Evolutionary conservation across 1,139 yeast species (phyloP), one percentile per base, ranked within the genome.

Genomic region (Geotrichum reessii): DNA sequence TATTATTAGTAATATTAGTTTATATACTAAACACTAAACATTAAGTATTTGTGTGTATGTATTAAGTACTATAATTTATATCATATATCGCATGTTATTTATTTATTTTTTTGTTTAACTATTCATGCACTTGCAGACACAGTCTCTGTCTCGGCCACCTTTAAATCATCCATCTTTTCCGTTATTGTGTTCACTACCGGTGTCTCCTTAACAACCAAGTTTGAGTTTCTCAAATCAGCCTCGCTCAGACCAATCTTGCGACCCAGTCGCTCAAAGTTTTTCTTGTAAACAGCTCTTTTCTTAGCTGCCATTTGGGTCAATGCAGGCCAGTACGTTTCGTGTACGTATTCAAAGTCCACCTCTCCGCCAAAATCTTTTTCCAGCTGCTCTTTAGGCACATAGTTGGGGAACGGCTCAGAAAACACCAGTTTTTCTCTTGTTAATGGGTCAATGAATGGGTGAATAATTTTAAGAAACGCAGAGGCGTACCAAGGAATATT

Each of bases 401-500:
- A 92, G 44, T 88, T 78, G 50, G 83, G 81, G 73, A 91, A 89
- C 4, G 96, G 96, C 67, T 91, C 90, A 70, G 89, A 95, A 70
- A 85, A 92, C 3, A 90, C 92, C 50, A 95, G 81, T 74, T 93
- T 93, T 74, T 90, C 96, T 65, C 96, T 80, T 1, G 98, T 93
- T 69, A 90, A 75, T 2, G 99, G 98, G 69, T 93, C 99, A 62
- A 93, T 92, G 69, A 93, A 93, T 0, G 98, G 98, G 63, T 89
- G 88, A 59, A 92, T 92, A 63, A 92, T 76, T 73, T 88, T 91
- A 69, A 93, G 78, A 70, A 93, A 93, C 2, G 96, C 85, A 82
- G 95, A 86, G 1, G 92, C 98, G 56, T 91, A 75, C 85, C 95
- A 87, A 12, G 98, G 98, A 63, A 93, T 89, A 71, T 93, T 92